A percentile compares a stretch with the other conserved stretches of the same genome.
Conservation (phyloP, 179 eudicot genomes). For the Nepenthes alata region DNA sequence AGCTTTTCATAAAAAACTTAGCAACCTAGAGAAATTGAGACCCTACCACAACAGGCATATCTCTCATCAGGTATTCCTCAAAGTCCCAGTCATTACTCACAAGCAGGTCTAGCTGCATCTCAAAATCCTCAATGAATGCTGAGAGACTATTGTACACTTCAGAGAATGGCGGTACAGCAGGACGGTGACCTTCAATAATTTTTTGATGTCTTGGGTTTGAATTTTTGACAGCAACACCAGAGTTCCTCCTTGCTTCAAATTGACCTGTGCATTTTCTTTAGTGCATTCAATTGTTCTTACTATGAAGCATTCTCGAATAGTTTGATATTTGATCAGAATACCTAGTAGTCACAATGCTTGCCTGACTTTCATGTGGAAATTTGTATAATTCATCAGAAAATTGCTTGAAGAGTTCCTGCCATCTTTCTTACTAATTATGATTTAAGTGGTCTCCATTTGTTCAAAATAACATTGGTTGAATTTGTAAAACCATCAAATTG, state of each 20-base stretch:
- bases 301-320: not conserved
- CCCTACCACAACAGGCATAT: constrained; percentile 83
- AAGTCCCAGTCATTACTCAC: constrained; percentile 75
- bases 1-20: not conserved
- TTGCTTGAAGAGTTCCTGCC: too few species aligned
- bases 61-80: constrained; percentile 63
- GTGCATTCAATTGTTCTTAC: not conserved
- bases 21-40: not conserved
- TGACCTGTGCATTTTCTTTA: constrained; percentile 25
- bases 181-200: constrained; percentile 40
- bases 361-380: too few species aligned
- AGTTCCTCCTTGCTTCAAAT: constrained; percentile 35
- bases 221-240: constrained; percentile 36
- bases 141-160: constrained; percentile 39
- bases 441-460: too few species aligned
- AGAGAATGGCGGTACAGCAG: constrained; percentile 40
- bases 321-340: too few species aligned
- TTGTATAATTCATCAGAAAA: too few species aligned
- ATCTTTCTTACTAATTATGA: too few species aligned
- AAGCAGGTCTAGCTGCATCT: constrained; percentile 60
- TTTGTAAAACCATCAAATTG: not conserved
- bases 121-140: constrained; percentile 49
- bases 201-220: constrained; percentile 38
- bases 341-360: too few species aligned
- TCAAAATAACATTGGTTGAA: too few species aligned